Evolutionary conservation across 768 basidiomycete species (phyloP), one percentile per base, ranked within the genome.

Genomic region (Kwoniella bestiolae): DNA sequence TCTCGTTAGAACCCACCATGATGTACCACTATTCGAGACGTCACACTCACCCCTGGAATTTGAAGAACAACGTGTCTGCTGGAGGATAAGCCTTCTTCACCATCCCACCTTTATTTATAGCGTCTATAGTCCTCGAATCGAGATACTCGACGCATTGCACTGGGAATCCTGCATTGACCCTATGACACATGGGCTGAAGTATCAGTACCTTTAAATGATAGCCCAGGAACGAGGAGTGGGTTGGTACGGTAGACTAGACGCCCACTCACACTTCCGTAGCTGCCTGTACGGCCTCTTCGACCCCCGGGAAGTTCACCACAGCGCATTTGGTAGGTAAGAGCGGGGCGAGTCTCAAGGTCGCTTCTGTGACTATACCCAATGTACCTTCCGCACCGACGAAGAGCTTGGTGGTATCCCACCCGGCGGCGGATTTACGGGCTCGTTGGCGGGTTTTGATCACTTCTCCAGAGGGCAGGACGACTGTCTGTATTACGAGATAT

Each of bases 381-480:
- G 92, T 94, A 5, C 92, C 92, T 79, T 94, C 92, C 2, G 91
- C 91, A 3, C 92, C 92, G 52, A 94, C 90, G 82, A 94, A 93
- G 2, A 93, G 80, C 77, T 94, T 94, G 0, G 91, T 93, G 1
- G 86, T 85, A 74, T 94, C 93, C 73, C 90, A 94, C 0, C 93
- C 93, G 0, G 91, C 90, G 0, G 92, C 86, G 3, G 91, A 92
- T 77, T 96, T 94, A 52, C 80, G 31, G 4, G 79, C 71, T 72
- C 82, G 29, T 47, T 74, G 75, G 6, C 92, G 87, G 1, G 94
- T 96, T 75, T 94, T 94, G 77, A 96, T 94, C 12, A 95, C 89
- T 76, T 92, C 87, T 1, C 94, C 94, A 5, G 87, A 88, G 2
- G 93, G 91, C 2, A 95, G 86, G 0, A 96, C 93, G 1, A 94